Conservation (phyloP, 306 rosid species). For the Cicer pinnatifidum region DNA sequence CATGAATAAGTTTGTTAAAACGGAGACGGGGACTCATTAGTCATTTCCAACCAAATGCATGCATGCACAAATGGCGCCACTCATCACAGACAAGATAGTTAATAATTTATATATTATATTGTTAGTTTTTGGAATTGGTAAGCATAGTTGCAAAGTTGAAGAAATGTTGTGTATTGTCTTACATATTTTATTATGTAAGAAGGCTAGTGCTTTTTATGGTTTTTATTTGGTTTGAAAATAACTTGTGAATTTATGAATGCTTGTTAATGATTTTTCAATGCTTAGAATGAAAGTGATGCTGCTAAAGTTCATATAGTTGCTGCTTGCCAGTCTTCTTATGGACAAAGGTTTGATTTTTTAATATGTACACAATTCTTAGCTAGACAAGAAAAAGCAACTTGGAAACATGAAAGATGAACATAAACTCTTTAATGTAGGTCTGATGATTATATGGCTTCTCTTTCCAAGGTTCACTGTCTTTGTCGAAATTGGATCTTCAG, state of each 20-base stretch:
- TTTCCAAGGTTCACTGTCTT: slow-evolving; percentile 81
- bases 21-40: neutral
- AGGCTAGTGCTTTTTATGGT: neutral
- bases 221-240: slow-evolving; percentile 18
- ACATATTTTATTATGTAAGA: neutral
- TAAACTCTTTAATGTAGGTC: slow-evolving; percentile 60
- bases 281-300: slow-evolving; percentile 62
- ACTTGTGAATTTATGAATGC: slow-evolving; percentile 20
- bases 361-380: slow-evolving; percentile 12
- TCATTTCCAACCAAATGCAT: neutral
- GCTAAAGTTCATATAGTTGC: slow-evolving; percentile 72
- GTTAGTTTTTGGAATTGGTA: slow-evolving; percentile 25
- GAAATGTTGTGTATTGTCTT: neutral
- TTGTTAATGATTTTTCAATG: slow-evolving; percentile 29
- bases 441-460: slow-evolving; percentile 90
- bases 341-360: slow-evolving; percentile 67
- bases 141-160: slow-evolving; percentile 4
- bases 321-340: slow-evolving; percentile 78
- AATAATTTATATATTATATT: slow-evolving; percentile 6
- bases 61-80: neutral
- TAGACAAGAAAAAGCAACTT: neutral
- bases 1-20: slow-evolving; percentile 11
- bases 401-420: slow-evolving; percentile 37
- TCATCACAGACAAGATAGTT: slow-evolving; percentile 10
- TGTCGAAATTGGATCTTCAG: slow-evolving; percentile 69